Evolutionary conservation across 2,329 filamentous ascomycete species (phyloP).

Genomic region (Bisporella sp.): DNA sequence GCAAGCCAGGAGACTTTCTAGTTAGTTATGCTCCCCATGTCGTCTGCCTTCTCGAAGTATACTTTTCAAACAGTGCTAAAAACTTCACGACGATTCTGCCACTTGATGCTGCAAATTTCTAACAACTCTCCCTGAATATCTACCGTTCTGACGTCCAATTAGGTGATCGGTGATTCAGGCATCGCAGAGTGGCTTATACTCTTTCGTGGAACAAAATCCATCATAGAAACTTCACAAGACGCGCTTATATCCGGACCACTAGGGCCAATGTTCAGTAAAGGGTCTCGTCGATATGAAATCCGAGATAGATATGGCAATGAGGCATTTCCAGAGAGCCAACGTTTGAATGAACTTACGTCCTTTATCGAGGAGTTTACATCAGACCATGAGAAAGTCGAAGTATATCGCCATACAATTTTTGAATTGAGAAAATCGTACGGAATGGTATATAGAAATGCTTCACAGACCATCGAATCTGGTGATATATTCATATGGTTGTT

Average conservation of each 20-base stretch:
- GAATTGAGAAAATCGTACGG: conserved; percentile 29
- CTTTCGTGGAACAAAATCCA: not conserved
- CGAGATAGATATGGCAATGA: conserved; percentile 12
- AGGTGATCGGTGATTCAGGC: not conserved
- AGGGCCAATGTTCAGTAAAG: conserved; percentile 12
- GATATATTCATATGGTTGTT: conserved; percentile 37
- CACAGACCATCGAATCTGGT: conserved; percentile 25
- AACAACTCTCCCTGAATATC: no score
- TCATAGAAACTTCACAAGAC: not conserved
- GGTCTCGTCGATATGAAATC: conserved; percentile 5
- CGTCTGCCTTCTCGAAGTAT: no score
- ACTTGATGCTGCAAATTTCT: no score
- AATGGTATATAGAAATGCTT: conserved; percentile 13
- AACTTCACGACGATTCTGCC: no score
- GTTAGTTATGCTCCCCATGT: no score
- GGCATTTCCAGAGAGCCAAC: conserved; percentile 3
- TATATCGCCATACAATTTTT: conserved; percentile 28
- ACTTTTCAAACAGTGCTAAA: no score
- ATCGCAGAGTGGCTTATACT: not conserved
- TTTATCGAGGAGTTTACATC: conserved; percentile 13
- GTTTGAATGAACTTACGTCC: conserved; percentile 16
- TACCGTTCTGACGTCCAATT: no score
- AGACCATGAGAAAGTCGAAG: conserved; percentile 14
- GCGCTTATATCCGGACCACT: conserved; percentile 4
- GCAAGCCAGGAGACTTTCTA: conserved; percentile 26